Conservation (phyloP, 106 monocot genomes). For the Apostasia shenzhenica region DNA sequence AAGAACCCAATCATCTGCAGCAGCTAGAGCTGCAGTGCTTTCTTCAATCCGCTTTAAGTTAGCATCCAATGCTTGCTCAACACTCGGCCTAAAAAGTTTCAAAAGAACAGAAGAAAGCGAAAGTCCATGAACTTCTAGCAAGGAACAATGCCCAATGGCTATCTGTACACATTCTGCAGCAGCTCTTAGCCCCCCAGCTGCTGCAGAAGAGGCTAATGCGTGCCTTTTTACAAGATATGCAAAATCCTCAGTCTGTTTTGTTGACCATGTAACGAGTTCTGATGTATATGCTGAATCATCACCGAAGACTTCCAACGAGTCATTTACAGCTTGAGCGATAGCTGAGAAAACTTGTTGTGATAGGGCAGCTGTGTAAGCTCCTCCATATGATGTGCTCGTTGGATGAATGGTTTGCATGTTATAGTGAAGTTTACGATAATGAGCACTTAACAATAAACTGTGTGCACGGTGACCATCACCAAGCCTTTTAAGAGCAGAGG, state of each 20-base stretch:
- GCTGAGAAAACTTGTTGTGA: constrained; percentile 95
- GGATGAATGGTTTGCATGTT: constrained; percentile 94
- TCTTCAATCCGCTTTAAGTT: constrained; percentile 92
- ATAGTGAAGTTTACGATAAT: constrained; percentile 75
- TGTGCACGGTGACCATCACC: constrained; percentile 87
- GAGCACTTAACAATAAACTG: constrained; percentile 72
- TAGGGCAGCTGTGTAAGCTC: constrained; percentile 87
- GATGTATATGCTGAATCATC: constrained; percentile 75
- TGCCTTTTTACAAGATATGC: constrained; percentile 84
- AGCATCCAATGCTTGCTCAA: constrained; percentile 89
- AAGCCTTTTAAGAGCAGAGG: constrained; percentile 86
- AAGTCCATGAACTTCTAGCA: constrained; percentile 73
- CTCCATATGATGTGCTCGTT: constrained; percentile 88
- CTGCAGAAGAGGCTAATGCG: constrained; percentile 86
- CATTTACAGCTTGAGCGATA: constrained; percentile 84
- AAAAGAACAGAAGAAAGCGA: constrained; percentile 83
- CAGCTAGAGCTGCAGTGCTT: constrained; percentile 81
- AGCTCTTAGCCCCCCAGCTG: constrained; percentile 87
- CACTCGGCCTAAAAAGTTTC: constrained; percentile 78
- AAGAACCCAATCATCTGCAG: constrained; percentile 96
- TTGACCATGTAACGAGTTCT: constrained; percentile 82
- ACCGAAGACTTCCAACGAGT: constrained; percentile 80
- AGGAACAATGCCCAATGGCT: constrained; percentile 83
- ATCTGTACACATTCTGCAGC: constrained; percentile 95
- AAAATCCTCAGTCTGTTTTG: constrained; percentile 71